A percentile compares a stretch with the other conserved stretches of the same genome.
phyloP scores from a whole-genome alignment of 2,329 filamentous ascomycete species.

The Clonostachys chloroleuca region DNA sequence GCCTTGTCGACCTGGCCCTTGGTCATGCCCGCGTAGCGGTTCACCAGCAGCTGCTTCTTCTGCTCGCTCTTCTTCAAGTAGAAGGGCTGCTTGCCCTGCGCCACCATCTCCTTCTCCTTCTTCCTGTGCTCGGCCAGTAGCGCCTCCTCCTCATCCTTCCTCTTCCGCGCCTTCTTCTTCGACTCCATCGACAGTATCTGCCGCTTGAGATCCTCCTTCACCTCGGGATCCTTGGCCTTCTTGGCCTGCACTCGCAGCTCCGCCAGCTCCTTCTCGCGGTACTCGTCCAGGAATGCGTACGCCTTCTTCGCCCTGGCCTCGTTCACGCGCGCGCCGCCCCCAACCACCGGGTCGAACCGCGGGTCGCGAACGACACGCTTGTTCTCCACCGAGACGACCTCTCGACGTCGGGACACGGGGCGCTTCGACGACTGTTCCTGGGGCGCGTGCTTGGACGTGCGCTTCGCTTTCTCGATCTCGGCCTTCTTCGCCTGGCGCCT shows the following conservation, averaged over 20 bases:
- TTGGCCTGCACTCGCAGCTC: conserved; percentile 66
- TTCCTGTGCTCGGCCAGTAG: conserved; percentile 72
- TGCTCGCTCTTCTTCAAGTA: conserved; percentile 90
- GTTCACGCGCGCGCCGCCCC: conserved; percentile 35
- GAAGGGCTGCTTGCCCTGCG: conserved; percentile 87
- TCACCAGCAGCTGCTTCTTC: conserved; percentile 78
- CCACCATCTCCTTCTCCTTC: conserved; percentile 79
- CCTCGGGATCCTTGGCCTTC: conserved; percentile 56
- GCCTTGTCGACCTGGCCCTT: conserved; percentile 78
- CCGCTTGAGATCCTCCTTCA: conserved; percentile 68
- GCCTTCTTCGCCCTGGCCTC: conserved; percentile 60
- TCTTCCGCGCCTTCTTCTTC: conserved; percentile 64
- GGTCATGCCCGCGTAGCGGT: conserved; percentile 80
- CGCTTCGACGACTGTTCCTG: conserved; percentile 77
- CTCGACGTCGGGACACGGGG: conserved; percentile 76
- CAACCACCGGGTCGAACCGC: conserved; percentile 68
- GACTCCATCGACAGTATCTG: conserved; percentile 76
- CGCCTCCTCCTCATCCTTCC: conserved; percentile 65
- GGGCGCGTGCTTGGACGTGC: conserved; percentile 82
- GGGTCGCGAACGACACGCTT: conserved; percentile 67
- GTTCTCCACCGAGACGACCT: conserved; percentile 50
- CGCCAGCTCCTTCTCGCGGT: conserved; percentile 78
- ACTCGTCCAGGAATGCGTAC: conserved; percentile 85
- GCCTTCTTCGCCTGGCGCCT: conserved; percentile 20
- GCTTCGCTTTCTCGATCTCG: conserved; percentile 15